Evolutionary conservation across 805 yeast genomes (phyloP).

Genomic region (Kluyveromyces lactis): DNA sequence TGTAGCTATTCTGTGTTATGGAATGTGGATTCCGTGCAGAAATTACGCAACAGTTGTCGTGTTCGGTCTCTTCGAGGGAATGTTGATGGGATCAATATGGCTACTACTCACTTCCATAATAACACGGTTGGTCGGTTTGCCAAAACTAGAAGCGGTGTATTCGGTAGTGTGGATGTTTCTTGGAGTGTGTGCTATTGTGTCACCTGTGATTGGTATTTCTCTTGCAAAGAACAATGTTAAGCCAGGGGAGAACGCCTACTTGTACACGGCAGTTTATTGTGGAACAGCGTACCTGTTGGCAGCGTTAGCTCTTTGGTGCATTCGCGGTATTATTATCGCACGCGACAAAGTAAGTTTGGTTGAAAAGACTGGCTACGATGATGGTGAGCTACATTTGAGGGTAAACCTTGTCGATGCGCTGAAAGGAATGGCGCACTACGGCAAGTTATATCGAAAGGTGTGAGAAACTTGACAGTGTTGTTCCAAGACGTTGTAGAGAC

Average conservation of each 20-base stretch:
- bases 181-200: constrained; percentile 43
- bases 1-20: constrained; percentile 36
- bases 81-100: constrained; percentile 54
- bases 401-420: constrained; percentile 7
- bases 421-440: constrained; percentile 4
- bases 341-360: constrained; percentile 34
- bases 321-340: constrained; percentile 49
- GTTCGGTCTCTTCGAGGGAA: constrained; percentile 46
- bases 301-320: constrained; percentile 32
- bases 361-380: constrained; percentile 19
- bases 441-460: constrained; percentile 5
- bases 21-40: constrained; percentile 52
- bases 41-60: constrained; percentile 47
- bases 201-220: constrained; percentile 54
- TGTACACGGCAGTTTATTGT: constrained; percentile 47
- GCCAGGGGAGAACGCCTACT: constrained; percentile 36
- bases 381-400: constrained; percentile 17
- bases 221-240: constrained; percentile 29
- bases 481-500: constrained; percentile 4
- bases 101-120: constrained; percentile 44
- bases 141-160: constrained; percentile 41
- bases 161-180: constrained; percentile 45
- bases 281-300: constrained; percentile 47
- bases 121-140: constrained; percentile 46
- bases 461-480: too few relatives aligned